Evolutionary conservation across 805 yeast genomes (phyloP), one percentile per base, ranked within the genome.

Genomic region (Kuraishia ogatae): DNA sequence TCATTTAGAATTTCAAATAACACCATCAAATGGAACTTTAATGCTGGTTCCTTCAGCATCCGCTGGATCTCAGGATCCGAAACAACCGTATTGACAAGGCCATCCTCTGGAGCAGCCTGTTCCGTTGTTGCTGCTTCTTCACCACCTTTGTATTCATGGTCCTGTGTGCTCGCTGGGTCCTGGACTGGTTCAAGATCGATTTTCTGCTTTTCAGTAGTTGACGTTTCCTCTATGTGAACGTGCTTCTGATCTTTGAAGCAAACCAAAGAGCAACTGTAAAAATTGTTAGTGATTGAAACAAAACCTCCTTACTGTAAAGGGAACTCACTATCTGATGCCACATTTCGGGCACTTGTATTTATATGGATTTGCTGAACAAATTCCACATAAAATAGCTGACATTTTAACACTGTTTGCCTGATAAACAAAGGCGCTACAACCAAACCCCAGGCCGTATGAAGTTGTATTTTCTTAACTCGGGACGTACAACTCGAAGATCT

Each of bases 201-300:
- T 8, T 50, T 39, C 48, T 2, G 47, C 2, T 48, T 10, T 46
- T 56, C 39, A 26, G 29, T 49, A 28, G 63, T 60, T 50, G 39
- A 52, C 24, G 39, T 47, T 29, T 55, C 56, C 11, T 58, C 56
- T 50, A 64, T 59, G 54, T 70, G 75, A 39, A 52, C 57, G 59
- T 78, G 82, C 2, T 56, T 50, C 15, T 66, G 75, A 39, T 74
- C 64, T 61, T 84, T 87, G 67, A 72, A 87, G 61, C 96, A 88
- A 1, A 55, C 62, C 6, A 88, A 61, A 0, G 87, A 80, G 65
- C 96, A 88, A 65, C 75, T 56, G 51, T 22, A n/a, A n/a, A n/a
- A 13, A n/a, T 7, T 39, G 57, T 57, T 56, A 55, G 62, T 43
- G 48, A 47, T 46, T 20, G 21, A 28, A 17, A n/a, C 13, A 17